Conservation (phyloP, 2,329 filamentous ascomycete genomes). For the Penicillium psychrosexuale region DNA sequence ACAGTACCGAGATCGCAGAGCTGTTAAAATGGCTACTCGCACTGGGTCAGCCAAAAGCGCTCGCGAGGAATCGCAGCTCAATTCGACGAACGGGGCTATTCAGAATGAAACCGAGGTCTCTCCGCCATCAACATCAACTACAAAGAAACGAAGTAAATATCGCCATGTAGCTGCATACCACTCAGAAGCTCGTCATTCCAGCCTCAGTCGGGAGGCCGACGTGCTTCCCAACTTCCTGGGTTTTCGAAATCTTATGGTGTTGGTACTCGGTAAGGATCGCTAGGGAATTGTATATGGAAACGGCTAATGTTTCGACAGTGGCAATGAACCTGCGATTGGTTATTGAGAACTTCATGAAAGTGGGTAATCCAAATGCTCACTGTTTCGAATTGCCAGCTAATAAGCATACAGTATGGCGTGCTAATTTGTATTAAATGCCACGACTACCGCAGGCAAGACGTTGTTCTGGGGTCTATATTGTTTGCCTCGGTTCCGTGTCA, state of each 20-base stretch:
- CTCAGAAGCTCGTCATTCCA: slow-evolving; percentile 67
- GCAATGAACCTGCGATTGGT: slow-evolving; percentile 90
- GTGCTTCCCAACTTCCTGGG: slow-evolving; percentile 80
- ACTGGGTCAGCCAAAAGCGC: slow-evolving; percentile 17
- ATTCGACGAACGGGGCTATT: slow-evolving; percentile 7
- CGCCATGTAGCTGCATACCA: slow-evolving; percentile 90
- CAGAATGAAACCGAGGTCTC: slow-evolving; percentile 3
- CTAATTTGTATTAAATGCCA: slow-evolving; percentile 89
- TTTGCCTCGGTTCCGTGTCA: slow-evolving; percentile 89
- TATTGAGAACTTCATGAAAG: slow-evolving; percentile 96
- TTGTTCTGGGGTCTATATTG: slow-evolving; percentile 70
- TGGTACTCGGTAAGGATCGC: slow-evolving; percentile 68
- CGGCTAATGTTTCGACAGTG: slow-evolving; percentile 51
- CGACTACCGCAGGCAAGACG: slow-evolving; percentile 75
- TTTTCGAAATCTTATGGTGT: slow-evolving; percentile 93
- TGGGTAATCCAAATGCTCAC: slow-evolving; percentile 33
- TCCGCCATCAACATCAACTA: not conserved
- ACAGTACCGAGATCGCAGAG: not conserved
- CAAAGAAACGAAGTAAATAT: slow-evolving; percentile 62
- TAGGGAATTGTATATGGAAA: not conserved
- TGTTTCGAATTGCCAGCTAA: not conserved
- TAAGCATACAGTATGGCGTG: slow-evolving; percentile 73
- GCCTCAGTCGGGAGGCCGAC: slow-evolving; percentile 77
- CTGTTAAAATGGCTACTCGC: slow-evolving; percentile 15
- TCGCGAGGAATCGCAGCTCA: slow-evolving; percentile 7